phyloP scores from a whole-genome alignment of 345 rosid species.

The Linum tenue region DNA sequence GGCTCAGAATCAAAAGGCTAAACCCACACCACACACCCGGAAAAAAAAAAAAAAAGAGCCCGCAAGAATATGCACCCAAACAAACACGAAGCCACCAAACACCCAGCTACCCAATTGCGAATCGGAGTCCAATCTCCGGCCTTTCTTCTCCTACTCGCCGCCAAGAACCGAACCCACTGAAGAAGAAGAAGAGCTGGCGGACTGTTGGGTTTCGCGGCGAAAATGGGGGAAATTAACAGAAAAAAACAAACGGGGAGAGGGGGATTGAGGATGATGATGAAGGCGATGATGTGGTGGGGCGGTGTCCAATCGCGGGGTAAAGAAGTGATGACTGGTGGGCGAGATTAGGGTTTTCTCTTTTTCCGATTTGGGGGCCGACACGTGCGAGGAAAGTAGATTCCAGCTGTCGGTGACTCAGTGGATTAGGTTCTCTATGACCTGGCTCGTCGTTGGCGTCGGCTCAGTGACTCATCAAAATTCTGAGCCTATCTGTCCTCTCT shows the following conservation, averaged over 20 bases:
- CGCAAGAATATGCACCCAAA: not conserved
- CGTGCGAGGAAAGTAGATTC: slow-evolving; percentile 44
- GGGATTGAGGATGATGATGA: not conserved
- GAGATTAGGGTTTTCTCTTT: not conserved
- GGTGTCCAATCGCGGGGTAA: slow-evolving; percentile 25
- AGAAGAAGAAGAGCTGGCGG: not conserved
- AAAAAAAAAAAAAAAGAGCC: not conserved
- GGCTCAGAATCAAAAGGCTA: not conserved
- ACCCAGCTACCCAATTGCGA: not conserved
- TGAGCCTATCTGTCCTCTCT: not conserved
- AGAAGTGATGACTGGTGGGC: slow-evolving; percentile 3
- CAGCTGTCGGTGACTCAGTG: slow-evolving; percentile 62
- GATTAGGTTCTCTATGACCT: slow-evolving; percentile 29
- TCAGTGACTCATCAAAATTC: not conserved
- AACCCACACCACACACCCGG: not conserved
- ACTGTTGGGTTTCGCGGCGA: not conserved
- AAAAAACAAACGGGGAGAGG: slow-evolving; percentile 9
- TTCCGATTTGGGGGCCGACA: slow-evolving; percentile 45
- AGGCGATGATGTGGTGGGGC: slow-evolving; percentile 36
- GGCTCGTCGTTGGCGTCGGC: not conserved
- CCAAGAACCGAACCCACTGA: not conserved
- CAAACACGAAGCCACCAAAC: not conserved
- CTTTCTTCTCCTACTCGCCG: not conserved
- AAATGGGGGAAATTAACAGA: not conserved
- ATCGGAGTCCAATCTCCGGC: not conserved